A percentile compares a stretch with the other conserved stretches of the same genome.
Conservation (phyloP, 257 asterid species). For the Avicennia marina region DNA sequence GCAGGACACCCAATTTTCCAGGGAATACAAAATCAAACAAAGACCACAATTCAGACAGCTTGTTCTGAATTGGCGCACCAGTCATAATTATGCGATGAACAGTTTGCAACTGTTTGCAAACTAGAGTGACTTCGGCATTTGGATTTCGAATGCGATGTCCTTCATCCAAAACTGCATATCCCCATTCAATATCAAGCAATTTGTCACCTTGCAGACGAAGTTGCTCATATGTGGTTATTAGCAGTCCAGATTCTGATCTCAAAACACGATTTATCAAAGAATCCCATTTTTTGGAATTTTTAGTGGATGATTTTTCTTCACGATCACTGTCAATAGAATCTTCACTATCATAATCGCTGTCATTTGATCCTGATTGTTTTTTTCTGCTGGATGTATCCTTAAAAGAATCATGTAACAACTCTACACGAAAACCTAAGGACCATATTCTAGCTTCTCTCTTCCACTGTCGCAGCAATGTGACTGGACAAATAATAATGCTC, state of each 20-base stretch:
- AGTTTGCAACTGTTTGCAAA: slow-evolving; percentile 96
- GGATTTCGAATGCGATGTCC: slow-evolving; percentile 99
- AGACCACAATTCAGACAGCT: slow-evolving; percentile 93
- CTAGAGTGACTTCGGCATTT: slow-evolving; percentile 90
- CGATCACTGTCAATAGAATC: slow-evolving; percentile 46
- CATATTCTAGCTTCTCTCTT: slow-evolving; percentile 86
- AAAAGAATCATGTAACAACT: slow-evolving; percentile 90
- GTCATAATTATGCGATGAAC: slow-evolving; percentile 97
- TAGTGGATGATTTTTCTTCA: slow-evolving; percentile 47
- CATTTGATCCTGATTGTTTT: slow-evolving; percentile 48
- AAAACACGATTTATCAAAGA: slow-evolving; percentile 69
- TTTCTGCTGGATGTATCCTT: slow-evolving; percentile 46
- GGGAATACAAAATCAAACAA: slow-evolving; percentile 98
- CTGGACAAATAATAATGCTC: slow-evolving; percentile 90
- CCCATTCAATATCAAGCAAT: slow-evolving; percentile 90
- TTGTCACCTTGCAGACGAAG: slow-evolving; percentile 76
- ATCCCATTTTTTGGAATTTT: slow-evolving; percentile 64
- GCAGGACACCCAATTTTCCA: slow-evolving; percentile 94
- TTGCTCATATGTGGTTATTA: slow-evolving; percentile 93
- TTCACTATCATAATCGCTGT: slow-evolving; percentile 70
- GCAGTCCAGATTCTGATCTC: slow-evolving; percentile 78
- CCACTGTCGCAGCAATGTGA: slow-evolving; percentile 92
- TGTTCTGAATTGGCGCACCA: slow-evolving; percentile 96
- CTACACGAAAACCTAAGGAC: slow-evolving; percentile 79
- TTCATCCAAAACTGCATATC: slow-evolving; percentile 92